Evolutionary conservation across 768 basidiomycete species (phyloP).

Genomic region (Auricularia cornea): DNA sequence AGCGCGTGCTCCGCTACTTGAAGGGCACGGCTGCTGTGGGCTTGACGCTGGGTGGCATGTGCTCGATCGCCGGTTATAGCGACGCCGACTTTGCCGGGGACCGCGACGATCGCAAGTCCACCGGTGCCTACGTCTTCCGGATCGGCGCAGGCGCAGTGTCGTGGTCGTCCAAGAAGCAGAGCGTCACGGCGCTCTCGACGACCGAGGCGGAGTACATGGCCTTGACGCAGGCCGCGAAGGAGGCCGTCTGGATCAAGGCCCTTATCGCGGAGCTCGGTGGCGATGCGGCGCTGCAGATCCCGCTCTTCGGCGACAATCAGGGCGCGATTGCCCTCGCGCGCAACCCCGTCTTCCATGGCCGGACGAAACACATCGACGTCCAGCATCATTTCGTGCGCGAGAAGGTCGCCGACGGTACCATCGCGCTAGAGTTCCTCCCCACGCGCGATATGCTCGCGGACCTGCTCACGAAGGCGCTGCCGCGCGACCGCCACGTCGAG

Average conservation of each 20-base stretch:
- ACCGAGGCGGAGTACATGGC: slow-evolving; percentile 34
- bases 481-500: neutral
- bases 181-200: slow-evolving; percentile 26
- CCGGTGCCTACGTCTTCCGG: slow-evolving; percentile 27
- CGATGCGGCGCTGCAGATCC: too few relatives aligned
- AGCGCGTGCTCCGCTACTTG: neutral
- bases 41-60: neutral
- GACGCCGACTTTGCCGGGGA: slow-evolving; percentile 11
- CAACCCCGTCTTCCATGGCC: slow-evolving; percentile 28
- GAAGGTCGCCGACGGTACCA: slow-evolving; percentile 16
- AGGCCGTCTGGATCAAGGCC: slow-evolving; percentile 13
- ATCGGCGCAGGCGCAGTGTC: slow-evolving; percentile 21
- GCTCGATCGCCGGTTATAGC: neutral
- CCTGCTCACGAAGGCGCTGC: slow-evolving; percentile 32
- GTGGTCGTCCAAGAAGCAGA: slow-evolving; percentile 26
- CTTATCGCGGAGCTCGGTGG: neutral
- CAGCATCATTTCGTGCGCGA: slow-evolving; percentile 33
- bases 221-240: slow-evolving; percentile 17
- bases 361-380: slow-evolving; percentile 38
- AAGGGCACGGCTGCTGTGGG: neutral
- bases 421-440: slow-evolving; percentile 23
- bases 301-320: slow-evolving; percentile 28
- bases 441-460: slow-evolving; percentile 30
- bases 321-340: slow-evolving; percentile 26
- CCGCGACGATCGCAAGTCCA: slow-evolving; percentile 11